Base-by-base conservation (phyloP, 306 rosid genomes). In the Trifolium fragiferum region DNA sequence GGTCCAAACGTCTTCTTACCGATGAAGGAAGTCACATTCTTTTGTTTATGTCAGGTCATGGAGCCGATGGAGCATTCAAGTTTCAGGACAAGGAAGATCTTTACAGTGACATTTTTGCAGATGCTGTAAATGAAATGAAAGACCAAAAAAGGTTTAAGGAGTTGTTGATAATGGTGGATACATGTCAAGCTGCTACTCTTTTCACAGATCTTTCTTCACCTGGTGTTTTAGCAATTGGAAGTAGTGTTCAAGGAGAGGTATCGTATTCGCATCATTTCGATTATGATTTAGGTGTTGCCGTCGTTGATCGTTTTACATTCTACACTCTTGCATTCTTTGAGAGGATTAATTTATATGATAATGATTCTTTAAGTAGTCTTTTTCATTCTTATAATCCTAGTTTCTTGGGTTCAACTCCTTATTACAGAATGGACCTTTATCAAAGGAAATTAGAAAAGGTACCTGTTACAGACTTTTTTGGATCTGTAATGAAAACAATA, bases 401-500 rank as follows among this genome's bases (percentile, higher is more conserved):
- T 11, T 41, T 11, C 15, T 11, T 41, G 15, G 47, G 3, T 11
- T 41, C 46, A 41, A 41, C 46, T 41, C 46, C 46, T 41, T 41
- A 41, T 41, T 41, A 41, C 12, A 41, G 14, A 41, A 10, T 0
- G 1, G 46, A 2, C 4, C 46, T 41, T 41, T 41, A 41, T 41
- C 46, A 10, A 2, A 4, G 46, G 0, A 4, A 4, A 2, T 40
- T 40, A 40, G 46, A 40, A 2, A 13, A 93, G 98, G 96, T 88
- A 68, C 93, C 96, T 6, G 97, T 93, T 78, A 89, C 97, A 9
- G 91, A 87, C 85, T 93, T 93, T 85, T 93, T 93, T 77, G 98
- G 97, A 70, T 93, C 96, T 40, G 97, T 88, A 72, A 93, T 91
- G 98, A 90, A 91, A 82, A 89, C 89, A 15, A 76, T 93, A 83